Conservation (phyloP, 1,284 basidiomycete species). For the Moesziomyces antarcticus region DNA sequence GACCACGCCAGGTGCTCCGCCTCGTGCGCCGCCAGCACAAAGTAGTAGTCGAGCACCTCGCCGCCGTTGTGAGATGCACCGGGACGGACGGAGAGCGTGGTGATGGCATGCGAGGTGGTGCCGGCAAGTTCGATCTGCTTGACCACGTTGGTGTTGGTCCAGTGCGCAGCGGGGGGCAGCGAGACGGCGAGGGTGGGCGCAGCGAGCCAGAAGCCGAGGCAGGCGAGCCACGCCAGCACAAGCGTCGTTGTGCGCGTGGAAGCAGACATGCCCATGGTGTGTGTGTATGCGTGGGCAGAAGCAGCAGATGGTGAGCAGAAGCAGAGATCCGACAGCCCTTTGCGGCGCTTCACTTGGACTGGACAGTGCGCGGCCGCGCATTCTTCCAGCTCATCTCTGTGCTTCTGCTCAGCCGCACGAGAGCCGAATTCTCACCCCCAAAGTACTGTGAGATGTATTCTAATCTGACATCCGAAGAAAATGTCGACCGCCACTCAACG, state of each 20-base stretch:
- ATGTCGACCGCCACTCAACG: conserved; percentile 14
- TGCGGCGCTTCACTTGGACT: neutral
- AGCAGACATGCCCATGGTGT: neutral
- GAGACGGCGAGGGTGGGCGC: conserved; percentile 6
- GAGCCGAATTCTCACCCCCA: neutral
- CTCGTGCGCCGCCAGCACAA: conserved; percentile 41
- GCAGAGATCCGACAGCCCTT: neutral
- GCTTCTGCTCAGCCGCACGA: conserved; percentile 18
- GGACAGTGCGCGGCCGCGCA: conserved; percentile 33
- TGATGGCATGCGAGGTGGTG: conserved; percentile 40
- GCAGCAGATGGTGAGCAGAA: conserved; percentile 1
- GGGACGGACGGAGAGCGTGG: conserved; percentile 50
- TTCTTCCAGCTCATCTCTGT: conserved; percentile 36
- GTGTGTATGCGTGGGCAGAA: no score
- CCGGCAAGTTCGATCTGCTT: conserved; percentile 58
- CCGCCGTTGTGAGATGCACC: conserved; percentile 27
- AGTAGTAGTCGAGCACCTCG: conserved; percentile 40
- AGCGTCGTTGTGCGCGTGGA: neutral
- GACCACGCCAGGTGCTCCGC: conserved; percentile 35
- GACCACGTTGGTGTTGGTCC: conserved; percentile 44
- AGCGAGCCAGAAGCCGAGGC: neutral
- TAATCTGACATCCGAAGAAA: conserved; percentile 1
- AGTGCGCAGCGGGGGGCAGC: conserved; percentile 23
- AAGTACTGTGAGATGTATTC: neutral
- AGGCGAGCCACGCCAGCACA: conserved; percentile 8